Conservation (phyloP, 164 flowering plant species). For the Pachysandra terminalis region DNA sequence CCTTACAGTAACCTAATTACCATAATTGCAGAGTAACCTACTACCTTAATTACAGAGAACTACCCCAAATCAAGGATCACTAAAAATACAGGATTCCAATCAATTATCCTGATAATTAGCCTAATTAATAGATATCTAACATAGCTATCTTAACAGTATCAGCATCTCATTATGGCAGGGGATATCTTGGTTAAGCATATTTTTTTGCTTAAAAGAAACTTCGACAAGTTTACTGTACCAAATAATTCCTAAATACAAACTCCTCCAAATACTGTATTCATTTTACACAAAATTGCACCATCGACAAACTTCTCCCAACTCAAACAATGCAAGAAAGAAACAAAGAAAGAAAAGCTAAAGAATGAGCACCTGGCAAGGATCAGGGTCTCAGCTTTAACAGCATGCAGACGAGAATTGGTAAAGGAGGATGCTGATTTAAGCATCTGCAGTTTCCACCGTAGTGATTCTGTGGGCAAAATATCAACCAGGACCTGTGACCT, state of each 20-base stretch:
- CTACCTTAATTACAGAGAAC: too few species aligned
- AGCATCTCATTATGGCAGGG: background rate
- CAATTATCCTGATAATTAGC: too few species aligned
- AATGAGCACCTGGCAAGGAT: constrained; percentile 52
- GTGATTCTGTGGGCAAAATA: constrained; percentile 50
- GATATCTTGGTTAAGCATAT: background rate
- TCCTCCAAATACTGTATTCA: background rate
- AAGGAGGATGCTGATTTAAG: constrained; percentile 47
- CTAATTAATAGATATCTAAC: too few species aligned
- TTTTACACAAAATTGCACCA: background rate
- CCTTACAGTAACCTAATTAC: too few species aligned
- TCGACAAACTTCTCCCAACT: background rate
- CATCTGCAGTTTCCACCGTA: constrained; percentile 67
- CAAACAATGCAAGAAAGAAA: background rate
- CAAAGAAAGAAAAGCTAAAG: background rate
- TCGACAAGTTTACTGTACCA: background rate
- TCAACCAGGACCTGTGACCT: constrained; percentile 47
- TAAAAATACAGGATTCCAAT: too few species aligned
- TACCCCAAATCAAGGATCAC: too few species aligned
- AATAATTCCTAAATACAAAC: background rate
- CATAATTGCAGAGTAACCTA: too few species aligned
- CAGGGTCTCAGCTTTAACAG: constrained; percentile 53
- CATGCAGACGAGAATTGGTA: constrained; percentile 64
- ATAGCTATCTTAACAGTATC: too few species aligned
- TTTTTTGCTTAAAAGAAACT: background rate